Conservation (phyloP, 2,329 filamentous ascomycete species). For the Nemania sp. region DNA sequence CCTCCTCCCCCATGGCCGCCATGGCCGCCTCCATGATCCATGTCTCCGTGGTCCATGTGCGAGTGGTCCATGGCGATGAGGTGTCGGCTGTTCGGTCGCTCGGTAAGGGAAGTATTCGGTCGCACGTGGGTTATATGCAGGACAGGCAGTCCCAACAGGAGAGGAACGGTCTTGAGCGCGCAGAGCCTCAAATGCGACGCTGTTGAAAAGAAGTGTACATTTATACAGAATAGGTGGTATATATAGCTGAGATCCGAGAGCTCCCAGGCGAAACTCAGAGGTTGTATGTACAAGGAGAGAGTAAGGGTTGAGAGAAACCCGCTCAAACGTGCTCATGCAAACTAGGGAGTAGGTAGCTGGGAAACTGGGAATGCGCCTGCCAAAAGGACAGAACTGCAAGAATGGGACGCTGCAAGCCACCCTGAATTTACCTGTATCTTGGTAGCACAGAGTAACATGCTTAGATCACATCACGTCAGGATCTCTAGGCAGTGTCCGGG, state of each 20-base stretch:
- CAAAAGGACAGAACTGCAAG: too few species aligned
- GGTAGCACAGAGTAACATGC: too few species aligned
- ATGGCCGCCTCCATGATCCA: slow-evolving; percentile 50
- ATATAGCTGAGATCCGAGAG: too few species aligned
- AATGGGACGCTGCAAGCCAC: too few species aligned
- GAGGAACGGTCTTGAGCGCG: too few species aligned
- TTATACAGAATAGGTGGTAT: not conserved
- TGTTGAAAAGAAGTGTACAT: not conserved
- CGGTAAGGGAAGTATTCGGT: not conserved
- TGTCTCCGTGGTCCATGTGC: slow-evolving; percentile 58
- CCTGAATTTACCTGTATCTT: too few species aligned
- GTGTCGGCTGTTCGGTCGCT: not conserved
- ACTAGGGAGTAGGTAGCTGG: too few species aligned
- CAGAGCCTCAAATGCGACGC: too few species aligned
- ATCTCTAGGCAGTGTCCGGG: too few species aligned
- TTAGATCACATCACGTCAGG: too few species aligned
- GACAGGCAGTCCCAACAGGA: not conserved
- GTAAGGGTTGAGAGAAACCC: slow-evolving; percentile 36
- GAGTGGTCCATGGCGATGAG: slow-evolving; percentile 43
- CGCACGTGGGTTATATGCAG: not conserved
- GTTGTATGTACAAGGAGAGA: slow-evolving; percentile 4
- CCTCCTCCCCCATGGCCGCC: slow-evolving; percentile 52
- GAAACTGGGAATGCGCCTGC: too few species aligned
- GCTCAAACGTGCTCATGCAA: slow-evolving; percentile 50
- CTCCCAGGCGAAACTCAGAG: not conserved